These are phyloP conservation scores for Ophiostoma sp. DNA, from an alignment of 2,329 filamentous ascomycete species.

Conservation along the genomic window DNA sequence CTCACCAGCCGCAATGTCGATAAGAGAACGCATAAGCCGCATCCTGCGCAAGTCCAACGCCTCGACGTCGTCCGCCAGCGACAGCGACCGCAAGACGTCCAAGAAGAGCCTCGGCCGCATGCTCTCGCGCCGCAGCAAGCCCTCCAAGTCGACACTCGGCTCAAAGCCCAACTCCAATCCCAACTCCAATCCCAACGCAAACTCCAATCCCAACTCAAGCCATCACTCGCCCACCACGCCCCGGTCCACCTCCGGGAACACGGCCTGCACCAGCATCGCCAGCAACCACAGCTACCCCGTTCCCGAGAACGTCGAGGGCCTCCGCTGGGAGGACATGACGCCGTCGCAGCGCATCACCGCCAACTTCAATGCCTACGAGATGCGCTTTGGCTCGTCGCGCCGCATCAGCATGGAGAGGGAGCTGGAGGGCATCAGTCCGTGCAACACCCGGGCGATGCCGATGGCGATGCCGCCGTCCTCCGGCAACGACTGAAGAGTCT, in stretches of 20 bases:
- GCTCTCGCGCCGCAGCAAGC: slow-evolving; percentile 22
- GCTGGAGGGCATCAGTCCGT: slow-evolving; percentile 39
- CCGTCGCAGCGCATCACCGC: slow-evolving; percentile 42
- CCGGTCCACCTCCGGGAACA: not conserved
- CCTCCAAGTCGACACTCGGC: slow-evolving; percentile 18
- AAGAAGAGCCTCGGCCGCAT: slow-evolving; percentile 15
- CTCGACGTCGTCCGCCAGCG: slow-evolving; percentile 7
- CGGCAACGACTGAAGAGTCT: not conserved
- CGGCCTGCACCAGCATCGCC: not conserved
- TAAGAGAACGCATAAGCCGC: slow-evolving; percentile 27
- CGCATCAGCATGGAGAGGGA: slow-evolving; percentile 24
- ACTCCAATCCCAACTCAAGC: not conserved
- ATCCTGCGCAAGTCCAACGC: slow-evolving; percentile 24
- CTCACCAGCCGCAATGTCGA: slow-evolving; percentile 24
- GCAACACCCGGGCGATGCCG: slow-evolving; percentile 36
- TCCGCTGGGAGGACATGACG: slow-evolving; percentile 17
- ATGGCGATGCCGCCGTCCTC: not conserved
- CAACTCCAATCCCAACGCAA: not conserved
- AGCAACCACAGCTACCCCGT: not conserved
- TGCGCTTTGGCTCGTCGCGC: slow-evolving; percentile 40
- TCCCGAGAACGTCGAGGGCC: not conserved
- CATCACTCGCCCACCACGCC: not conserved
- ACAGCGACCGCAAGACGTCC: slow-evolving; percentile 18
- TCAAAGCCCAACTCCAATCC: not conserved
- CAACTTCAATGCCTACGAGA: slow-evolving; percentile 43